Conservation (phyloP, 169 alveolate genomes). For the Plasmodium cynomolgi region DNA sequence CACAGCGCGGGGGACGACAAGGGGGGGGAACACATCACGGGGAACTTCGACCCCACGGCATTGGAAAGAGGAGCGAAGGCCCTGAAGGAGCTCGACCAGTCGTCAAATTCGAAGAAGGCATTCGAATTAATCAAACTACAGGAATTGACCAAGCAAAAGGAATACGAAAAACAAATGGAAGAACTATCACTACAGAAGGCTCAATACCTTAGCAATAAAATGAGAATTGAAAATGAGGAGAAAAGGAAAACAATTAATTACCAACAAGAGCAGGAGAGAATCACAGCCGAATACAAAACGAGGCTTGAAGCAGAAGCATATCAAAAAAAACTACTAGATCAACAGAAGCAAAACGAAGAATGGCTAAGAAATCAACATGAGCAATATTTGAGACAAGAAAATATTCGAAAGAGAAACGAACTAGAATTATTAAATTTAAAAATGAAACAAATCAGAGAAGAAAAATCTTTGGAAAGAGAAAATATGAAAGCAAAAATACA, state of each 20-base stretch:
- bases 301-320: conserved; percentile 93
- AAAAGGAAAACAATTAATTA: conserved; percentile 91
- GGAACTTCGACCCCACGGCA: conserved; percentile 96
- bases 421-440: conserved; percentile 85
- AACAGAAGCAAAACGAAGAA: conserved; percentile 93
- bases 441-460: conserved; percentile 85
- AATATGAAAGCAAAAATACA: conserved; percentile 88
- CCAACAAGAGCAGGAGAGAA: conserved; percentile 94
- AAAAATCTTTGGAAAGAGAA: conserved; percentile 89
- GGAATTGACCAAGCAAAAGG: conserved; percentile 96
- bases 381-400: conserved; percentile 92
- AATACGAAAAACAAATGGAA: conserved; percentile 91
- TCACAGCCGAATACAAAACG: conserved; percentile 95
- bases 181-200: conserved; percentile 80
- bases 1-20: background rate
- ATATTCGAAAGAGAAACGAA: conserved; percentile 89
- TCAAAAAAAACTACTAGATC: conserved; percentile 92
- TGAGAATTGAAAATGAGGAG: conserved; percentile 92
- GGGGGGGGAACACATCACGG: conserved; percentile 30
- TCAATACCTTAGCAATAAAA: conserved; percentile 80
- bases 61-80: conserved; percentile 99
- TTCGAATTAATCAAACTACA: conserved; percentile 95
- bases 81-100: conserved; percentile 93
- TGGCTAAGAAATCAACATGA: conserved; percentile 93
- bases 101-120: conserved; percentile 96